These are phyloP conservation scores for Solanum ossicruentum DNA, from an alignment of 257 asterid species.

Conservation along the genomic window DNA sequence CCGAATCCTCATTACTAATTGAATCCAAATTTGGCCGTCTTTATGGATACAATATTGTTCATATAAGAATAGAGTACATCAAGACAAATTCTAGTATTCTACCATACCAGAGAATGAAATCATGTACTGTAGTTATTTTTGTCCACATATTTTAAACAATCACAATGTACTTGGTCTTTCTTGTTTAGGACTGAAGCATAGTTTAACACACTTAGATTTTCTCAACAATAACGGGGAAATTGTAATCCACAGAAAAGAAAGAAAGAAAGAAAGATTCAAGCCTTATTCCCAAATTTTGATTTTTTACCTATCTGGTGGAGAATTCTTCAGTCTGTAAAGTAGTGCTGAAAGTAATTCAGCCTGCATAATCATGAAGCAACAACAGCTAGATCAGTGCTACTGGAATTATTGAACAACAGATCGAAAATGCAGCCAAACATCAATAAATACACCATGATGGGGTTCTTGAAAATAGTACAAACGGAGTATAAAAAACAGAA, in stretches of 20 bases:
- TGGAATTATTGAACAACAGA: background rate
- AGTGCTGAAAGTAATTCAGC: conserved; percentile 90
- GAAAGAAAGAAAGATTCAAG: background rate
- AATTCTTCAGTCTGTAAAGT: conserved; percentile 53
- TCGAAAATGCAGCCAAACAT: background rate
- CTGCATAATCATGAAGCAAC: conserved; percentile 21
- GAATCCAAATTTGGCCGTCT: background rate
- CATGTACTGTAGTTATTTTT: background rate
- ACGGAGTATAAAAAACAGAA: background rate
- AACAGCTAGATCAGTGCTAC: background rate
- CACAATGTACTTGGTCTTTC: background rate
- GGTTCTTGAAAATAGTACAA: background rate
- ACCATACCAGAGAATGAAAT: background rate
- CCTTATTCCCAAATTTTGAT: background rate
- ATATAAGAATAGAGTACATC: background rate
- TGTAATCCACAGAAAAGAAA: background rate
- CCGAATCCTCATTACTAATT: too few species aligned
- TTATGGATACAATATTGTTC: background rate
- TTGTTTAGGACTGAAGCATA: background rate
- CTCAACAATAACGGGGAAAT: background rate
- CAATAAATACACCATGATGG: background rate
- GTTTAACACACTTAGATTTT: background rate
- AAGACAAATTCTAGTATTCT: background rate
- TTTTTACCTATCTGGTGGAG: conserved; percentile 63
- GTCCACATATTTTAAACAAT: background rate